Percentiles rank a stretch among this genome's conserved stretches.
phyloP scores from a whole-genome alignment of 2,329 filamentous ascomycete species.

The Botrytis deweyae region DNA sequence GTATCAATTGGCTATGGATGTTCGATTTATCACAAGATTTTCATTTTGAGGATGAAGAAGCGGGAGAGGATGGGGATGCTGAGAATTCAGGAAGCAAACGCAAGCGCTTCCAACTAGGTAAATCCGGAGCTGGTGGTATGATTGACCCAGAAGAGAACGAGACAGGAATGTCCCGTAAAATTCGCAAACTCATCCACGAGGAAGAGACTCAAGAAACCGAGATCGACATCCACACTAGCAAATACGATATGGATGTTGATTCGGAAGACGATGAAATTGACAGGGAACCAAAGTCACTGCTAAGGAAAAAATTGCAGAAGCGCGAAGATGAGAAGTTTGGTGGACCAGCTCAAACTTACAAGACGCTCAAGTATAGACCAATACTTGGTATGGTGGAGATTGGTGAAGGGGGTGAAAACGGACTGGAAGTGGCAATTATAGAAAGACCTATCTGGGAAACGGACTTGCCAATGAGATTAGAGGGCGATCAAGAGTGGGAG shows the following conservation, averaged over 20 bases:
- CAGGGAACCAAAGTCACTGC: background rate
- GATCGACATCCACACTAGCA: conserved; percentile 4
- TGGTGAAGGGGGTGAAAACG: conserved; percentile 38
- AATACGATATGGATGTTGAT: conserved; percentile 9
- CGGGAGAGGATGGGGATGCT: conserved; percentile 25
- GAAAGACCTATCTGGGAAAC: conserved; percentile 85
- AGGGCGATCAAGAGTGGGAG: conserved; percentile 56
- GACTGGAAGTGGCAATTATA: conserved; percentile 79
- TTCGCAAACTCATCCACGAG: conserved; percentile 42
- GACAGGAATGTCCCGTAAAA: conserved; percentile 43
- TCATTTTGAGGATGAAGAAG: conserved; percentile 28
- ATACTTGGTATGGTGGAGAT: conserved; percentile 70
- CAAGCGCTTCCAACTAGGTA: conserved; percentile 22
- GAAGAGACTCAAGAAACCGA: conserved; percentile 43
- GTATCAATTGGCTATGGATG: conserved; percentile 86
- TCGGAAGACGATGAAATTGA: conserved; percentile 14
- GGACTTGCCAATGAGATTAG: conserved; percentile 71
- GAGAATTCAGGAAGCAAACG: conserved; percentile 4
- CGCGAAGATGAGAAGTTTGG: conserved; percentile 33
- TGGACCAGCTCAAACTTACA: conserved; percentile 52
- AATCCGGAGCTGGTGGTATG: conserved; percentile 55
- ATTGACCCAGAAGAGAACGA: conserved; percentile 39
- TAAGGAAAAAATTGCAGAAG: conserved; percentile 31
- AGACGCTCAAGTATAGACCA: conserved; percentile 91
- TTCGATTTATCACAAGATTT: conserved; percentile 74